Percentiles rank a stretch among this genome's conserved stretches.
phyloP scores from a whole-genome alignment of 768 basidiomycete species.

The Podaxis sp. region DNA sequence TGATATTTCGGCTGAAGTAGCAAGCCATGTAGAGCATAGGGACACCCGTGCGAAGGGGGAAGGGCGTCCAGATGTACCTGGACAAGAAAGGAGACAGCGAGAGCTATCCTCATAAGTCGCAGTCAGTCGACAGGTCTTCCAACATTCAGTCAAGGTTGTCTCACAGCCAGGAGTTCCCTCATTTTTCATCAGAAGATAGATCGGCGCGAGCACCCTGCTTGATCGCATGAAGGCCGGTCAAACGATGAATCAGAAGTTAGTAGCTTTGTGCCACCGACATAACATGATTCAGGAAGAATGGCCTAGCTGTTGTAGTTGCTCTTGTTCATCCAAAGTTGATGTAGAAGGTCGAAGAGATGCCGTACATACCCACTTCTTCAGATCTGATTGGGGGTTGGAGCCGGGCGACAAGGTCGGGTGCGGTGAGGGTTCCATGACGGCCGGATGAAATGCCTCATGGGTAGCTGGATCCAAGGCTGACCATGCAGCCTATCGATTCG shows the following conservation, averaged over 20 bases:
- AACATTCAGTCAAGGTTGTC: neutral
- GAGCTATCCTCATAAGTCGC: conserved; percentile 1
- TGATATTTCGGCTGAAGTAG: neutral
- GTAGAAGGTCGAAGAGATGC: neutral
- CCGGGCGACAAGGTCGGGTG: conserved; percentile 4
- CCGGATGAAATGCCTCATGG: conserved; percentile 1
- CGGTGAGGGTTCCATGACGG: conserved; percentile 2
- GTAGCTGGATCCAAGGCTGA: neutral
- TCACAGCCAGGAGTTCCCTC: neutral
- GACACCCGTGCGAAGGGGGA: neutral
- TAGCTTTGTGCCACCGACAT: neutral
- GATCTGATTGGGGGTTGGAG: neutral
- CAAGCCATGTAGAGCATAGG: neutral
- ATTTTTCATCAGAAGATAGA: neutral
- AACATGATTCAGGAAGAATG: conserved; percentile 1
- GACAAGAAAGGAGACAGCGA: neutral
- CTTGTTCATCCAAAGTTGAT: neutral
- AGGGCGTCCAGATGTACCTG: neutral
- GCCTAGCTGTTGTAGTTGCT: neutral
- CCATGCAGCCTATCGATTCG: conserved; percentile 1
- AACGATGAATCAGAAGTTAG: neutral
- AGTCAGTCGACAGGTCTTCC: neutral
- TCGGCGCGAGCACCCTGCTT: neutral
- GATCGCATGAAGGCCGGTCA: neutral
- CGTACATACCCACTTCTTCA: neutral